Evolutionary conservation across 148 eudicot species (phyloP).

Genomic region (Linanthus parryae): DNA sequence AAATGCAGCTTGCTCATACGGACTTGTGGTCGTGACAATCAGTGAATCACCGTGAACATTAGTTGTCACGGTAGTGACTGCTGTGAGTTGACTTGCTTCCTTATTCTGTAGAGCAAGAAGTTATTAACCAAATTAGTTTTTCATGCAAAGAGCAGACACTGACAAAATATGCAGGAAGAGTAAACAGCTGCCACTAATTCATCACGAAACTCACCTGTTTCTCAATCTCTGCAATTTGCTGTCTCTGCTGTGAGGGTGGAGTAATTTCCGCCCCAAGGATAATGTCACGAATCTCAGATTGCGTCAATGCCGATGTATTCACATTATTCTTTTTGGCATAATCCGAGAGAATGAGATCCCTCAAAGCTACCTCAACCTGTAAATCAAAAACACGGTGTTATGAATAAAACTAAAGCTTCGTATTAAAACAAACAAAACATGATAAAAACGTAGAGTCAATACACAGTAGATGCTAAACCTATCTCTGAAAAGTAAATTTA

Average conservation of each 20-base stretch:
- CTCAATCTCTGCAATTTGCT: conserved; percentile 98
- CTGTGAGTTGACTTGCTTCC: conserved; percentile 80
- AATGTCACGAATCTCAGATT: conserved; percentile 96
- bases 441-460: background rate
- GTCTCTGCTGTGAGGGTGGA: conserved; percentile 97
- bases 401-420: too few relatives aligned
- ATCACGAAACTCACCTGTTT: conserved; percentile 43
- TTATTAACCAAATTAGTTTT: conserved; percentile 1
- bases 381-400: too few relatives aligned
- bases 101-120: conserved; percentile 36
- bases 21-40: conserved; percentile 94
- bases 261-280: conserved; percentile 99
- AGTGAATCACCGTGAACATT: conserved; percentile 96
- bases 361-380: conserved; percentile 98
- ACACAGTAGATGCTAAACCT: background rate
- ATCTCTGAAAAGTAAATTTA: conserved; percentile 20
- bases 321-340: conserved; percentile 99
- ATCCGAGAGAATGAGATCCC: conserved; percentile 93
- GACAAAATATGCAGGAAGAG: background rate
- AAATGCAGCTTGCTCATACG: conserved; percentile 86
- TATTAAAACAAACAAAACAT: too few relatives aligned
- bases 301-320: conserved; percentile 92
- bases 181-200: background rate
- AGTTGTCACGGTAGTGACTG: conserved; percentile 88
- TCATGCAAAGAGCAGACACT: background rate